Conservation (phyloP, 176 grass and related monocot genomes). For the Oryza officinalis region DNA sequence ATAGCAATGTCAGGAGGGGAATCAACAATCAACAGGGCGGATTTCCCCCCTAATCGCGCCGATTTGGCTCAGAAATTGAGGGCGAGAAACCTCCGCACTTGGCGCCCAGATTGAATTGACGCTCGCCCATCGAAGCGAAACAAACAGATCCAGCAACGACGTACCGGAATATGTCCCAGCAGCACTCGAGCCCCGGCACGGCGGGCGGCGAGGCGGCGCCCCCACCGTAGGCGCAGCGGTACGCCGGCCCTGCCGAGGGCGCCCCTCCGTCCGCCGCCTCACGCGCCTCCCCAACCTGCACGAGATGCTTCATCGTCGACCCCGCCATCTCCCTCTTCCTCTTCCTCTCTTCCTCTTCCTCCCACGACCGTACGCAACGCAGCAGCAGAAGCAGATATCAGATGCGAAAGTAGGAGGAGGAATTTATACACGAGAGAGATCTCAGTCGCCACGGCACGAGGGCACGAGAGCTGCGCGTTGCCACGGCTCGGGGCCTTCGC, state of each 20-base stretch:
- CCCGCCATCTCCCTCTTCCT: constrained; percentile 3
- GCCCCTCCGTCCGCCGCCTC: constrained; percentile 45
- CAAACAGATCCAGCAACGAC: constrained; percentile 14
- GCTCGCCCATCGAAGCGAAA: no score
- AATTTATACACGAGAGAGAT: not conserved
- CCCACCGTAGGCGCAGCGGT: constrained; percentile 62
- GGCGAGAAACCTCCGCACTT: not conserved
- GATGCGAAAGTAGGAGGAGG: not conserved
- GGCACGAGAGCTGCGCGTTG: not conserved
- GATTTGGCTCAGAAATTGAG: not conserved
- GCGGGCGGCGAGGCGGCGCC: constrained; percentile 55
- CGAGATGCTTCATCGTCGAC: constrained; percentile 80
- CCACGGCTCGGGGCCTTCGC: not conserved
- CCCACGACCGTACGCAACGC: not conserved
- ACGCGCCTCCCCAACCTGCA: constrained; percentile 69
- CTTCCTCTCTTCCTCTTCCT: not conserved
- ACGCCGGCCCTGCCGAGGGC: constrained; percentile 74
- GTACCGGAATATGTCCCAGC: constrained; percentile 98
- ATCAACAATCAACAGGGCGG: not conserved
- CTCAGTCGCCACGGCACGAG: not conserved
- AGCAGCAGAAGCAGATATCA: not conserved
- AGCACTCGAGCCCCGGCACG: constrained; percentile 73
- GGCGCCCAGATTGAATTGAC: not conserved
- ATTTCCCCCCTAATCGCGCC: not conserved
- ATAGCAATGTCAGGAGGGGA: not conserved